Conservation (phyloP, 352 stramenopile species). For the Phytophthora chlamydospora region DNA sequence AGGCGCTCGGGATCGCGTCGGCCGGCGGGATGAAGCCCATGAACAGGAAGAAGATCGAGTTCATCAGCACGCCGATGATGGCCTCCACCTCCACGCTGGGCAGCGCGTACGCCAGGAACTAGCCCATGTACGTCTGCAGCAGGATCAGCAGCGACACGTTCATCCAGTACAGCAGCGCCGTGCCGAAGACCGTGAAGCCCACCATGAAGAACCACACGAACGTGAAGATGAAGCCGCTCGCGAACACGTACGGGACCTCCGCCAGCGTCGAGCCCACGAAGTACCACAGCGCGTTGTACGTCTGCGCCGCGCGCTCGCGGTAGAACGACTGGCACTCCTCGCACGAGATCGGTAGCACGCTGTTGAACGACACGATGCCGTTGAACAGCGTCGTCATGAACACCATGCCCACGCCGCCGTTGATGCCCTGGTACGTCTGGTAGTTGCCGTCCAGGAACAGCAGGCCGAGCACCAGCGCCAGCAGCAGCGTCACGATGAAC, state of each 20-base stretch:
- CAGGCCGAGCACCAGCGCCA: slow-evolving; percentile 54
- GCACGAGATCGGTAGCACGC: slow-evolving; percentile 28
- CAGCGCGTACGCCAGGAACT: slow-evolving; percentile 33
- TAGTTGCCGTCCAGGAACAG: slow-evolving; percentile 56
- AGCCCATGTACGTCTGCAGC: slow-evolving; percentile 46
- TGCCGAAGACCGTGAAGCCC: slow-evolving; percentile 37
- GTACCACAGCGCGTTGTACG: slow-evolving; percentile 88
- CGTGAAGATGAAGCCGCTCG: slow-evolving; percentile 39
- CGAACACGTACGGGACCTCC: slow-evolving; percentile 76
- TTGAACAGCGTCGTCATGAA: slow-evolving; percentile 80
- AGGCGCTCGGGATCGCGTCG: slow-evolving; percentile 25
- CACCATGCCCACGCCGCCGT: slow-evolving; percentile 41
- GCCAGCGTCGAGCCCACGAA: slow-evolving; percentile 82
- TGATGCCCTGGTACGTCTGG: slow-evolving; percentile 47
- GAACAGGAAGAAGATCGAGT: slow-evolving; percentile 37
- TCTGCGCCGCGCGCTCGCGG: slow-evolving; percentile 90
- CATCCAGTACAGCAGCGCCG: slow-evolving; percentile 39
- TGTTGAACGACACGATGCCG: slow-evolving; percentile 54
- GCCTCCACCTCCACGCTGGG: slow-evolving; percentile 28
- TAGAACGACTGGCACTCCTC: slow-evolving; percentile 57
- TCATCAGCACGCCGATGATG: slow-evolving; percentile 34
- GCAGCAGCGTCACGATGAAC: slow-evolving; percentile 42
- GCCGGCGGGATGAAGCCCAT: slow-evolving; percentile 36
- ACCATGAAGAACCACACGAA: slow-evolving; percentile 48
- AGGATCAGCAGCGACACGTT: slow-evolving; percentile 41